These are phyloP conservation scores for Dentipellis fragilis DNA, from an alignment of 768 basidiomycete genomes.

Conservation along the genomic window DNA sequence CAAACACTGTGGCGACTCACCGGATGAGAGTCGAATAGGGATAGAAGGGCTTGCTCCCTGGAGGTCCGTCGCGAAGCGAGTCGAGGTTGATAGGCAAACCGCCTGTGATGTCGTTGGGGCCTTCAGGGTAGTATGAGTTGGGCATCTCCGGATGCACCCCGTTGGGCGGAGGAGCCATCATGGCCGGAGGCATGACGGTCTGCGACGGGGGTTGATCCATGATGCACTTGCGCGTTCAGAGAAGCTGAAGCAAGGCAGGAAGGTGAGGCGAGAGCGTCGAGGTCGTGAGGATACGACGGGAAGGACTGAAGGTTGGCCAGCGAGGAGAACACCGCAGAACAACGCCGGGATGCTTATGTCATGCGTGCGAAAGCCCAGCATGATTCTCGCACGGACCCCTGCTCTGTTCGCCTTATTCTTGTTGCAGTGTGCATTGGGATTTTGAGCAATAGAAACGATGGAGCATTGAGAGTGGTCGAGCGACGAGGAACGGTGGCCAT, in stretches of 20 bases:
- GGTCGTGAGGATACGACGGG: conserved; percentile 12
- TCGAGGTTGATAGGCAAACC: conserved; percentile 82
- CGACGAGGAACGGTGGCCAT: conserved; percentile 23
- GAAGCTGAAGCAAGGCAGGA: neutral
- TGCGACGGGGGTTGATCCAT: conserved; percentile 31
- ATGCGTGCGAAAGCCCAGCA: conserved; percentile 29
- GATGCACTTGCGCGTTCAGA: conserved; percentile 2
- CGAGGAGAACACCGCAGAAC: conserved; percentile 22
- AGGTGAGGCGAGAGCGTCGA: neutral
- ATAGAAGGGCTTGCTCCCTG: conserved; percentile 85
- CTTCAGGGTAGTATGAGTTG: conserved; percentile 58
- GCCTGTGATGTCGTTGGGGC: conserved; percentile 70
- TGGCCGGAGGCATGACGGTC: conserved; percentile 52
- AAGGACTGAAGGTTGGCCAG: conserved; percentile 12
- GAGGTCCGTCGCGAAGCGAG: conserved; percentile 78
- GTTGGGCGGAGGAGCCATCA: conserved; percentile 33
- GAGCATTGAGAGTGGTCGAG: conserved; percentile 18
- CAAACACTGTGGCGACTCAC: conserved; percentile 32
- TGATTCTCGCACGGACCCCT: conserved; percentile 45
- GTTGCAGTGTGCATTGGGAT: neutral
- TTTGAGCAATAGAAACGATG: conserved; percentile 12
- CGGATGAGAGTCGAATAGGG: conserved; percentile 87
- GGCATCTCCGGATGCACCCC: conserved; percentile 23
- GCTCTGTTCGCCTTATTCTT: conserved; percentile 8
- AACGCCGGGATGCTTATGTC: conserved; percentile 38